Evolutionary conservation across 148 eudicot genomes (phyloP), one percentile per base, ranked within the genome.

Genomic region (Salicornia ramosissima): DNA sequence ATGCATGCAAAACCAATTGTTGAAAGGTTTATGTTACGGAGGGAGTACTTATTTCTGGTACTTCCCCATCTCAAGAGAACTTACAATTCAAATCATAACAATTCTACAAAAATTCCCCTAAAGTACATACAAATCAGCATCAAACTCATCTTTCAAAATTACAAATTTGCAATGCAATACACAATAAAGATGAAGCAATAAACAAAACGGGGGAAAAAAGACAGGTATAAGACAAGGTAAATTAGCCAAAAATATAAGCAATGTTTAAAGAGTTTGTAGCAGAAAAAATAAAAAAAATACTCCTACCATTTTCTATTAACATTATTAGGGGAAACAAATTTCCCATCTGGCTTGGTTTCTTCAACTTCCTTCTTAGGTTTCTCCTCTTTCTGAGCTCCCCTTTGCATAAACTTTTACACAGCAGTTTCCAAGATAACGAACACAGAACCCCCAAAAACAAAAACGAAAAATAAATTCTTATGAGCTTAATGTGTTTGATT

Each of bases 361-460:
- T 83, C 77, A 71, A 74, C 90, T 75, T 80, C 77, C 79, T 80
- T 84, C 78, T 82, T 80, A 58, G 74, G 24, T 81, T 85, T 86
- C 74, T 87, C 97, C 76, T 82, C 90, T 79, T 72, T 91, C 73
- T 77, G 85, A 51, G 82, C 70, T 47, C 80, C 90, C 83, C 97
- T 89, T 87, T 91, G 97, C 97, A 91, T 91, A 83, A 91, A 91
- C 97, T 91, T 70, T 73, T 58, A 76, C 57, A 72, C 40, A 74
- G 56, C 62, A 71, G 62, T 47, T 51, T 1, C 51, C 68, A 46
- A 51, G 40, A 46, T 4, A 13, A 13, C 45, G 13, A 13, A 46
- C 13, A 49, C 53, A 49, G 18, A 26, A 13, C 19, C 1, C 19
- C 45, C 45, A 42, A 11, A 42, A 46, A 49, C 53, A 49, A 24